Conservation (phyloP, 129 eudicot species). For the Pseudognaphalium luteoalbum region DNA sequence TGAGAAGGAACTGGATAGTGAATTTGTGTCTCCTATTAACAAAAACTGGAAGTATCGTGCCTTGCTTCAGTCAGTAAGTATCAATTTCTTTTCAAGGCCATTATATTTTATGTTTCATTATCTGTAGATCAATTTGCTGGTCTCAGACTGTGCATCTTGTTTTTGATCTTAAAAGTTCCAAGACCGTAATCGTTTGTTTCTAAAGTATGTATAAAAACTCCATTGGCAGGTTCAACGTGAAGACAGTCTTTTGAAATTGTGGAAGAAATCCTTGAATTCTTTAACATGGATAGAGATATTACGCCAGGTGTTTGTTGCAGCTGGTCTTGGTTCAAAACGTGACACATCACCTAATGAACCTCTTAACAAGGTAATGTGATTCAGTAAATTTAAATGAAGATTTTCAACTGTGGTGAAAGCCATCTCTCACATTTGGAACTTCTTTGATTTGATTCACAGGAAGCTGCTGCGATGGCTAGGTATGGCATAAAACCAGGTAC, state of each 20-base stretch:
- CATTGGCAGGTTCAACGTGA: slow-evolving; percentile 61
- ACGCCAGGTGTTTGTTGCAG: slow-evolving; percentile 80
- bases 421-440: slow-evolving; percentile 16
- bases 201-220: slow-evolving; percentile 4
- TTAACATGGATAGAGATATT: slow-evolving; percentile 90
- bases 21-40: slow-evolving; percentile 43
- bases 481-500: slow-evolving; percentile 78
- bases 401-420: not conserved
- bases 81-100: not conserved
- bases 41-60: slow-evolving; percentile 72
- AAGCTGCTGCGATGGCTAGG: slow-evolving; percentile 59
- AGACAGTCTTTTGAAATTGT: slow-evolving; percentile 45
- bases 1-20: slow-evolving; percentile 60
- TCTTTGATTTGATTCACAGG: slow-evolving; percentile 45
- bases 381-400: slow-evolving; percentile 1
- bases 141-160: not conserved
- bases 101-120: not conserved
- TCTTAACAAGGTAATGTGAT: slow-evolving; percentile 51
- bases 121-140: not conserved
- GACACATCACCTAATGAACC: slow-evolving; percentile 39
- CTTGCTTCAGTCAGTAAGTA: slow-evolving; percentile 70
- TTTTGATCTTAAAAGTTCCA: slow-evolving; percentile 7
- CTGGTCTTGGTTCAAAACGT: slow-evolving; percentile 84
- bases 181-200: not conserved
- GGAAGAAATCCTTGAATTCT: slow-evolving; percentile 75